phyloP scores from a whole-genome alignment of 192 early-diverging fungal species.

The Linnemannia schmuckeri region DNA sequence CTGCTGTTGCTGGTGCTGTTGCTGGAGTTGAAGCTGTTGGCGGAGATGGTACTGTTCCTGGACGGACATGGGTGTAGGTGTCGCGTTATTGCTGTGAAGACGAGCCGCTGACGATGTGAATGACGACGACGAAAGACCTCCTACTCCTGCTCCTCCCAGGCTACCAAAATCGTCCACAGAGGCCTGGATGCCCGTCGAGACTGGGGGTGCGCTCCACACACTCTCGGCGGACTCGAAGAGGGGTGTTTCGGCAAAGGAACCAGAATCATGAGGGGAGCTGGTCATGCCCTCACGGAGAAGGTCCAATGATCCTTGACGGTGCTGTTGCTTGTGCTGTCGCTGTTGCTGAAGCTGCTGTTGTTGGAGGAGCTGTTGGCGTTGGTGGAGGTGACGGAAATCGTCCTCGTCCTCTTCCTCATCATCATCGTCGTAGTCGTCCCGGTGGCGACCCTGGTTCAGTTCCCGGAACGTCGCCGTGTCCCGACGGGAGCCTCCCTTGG shows the following conservation, averaged over 20 bases:
- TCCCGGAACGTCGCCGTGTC: conserved; percentile 43
- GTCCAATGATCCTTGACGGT: conserved; percentile 12
- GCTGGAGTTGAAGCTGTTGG: conserved; percentile 22
- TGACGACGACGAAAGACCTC: neutral
- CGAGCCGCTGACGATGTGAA: neutral
- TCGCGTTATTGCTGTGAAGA: conserved; percentile 35
- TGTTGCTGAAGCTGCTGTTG: conserved; percentile 10
- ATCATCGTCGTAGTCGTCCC: conserved; percentile 22
- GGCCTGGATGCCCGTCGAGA: conserved; percentile 7
- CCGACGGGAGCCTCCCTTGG: conserved; percentile 37
- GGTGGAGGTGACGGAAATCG: conserved; percentile 4
- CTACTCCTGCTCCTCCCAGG: neutral
- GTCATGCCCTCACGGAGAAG: conserved; percentile 44
- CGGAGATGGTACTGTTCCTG: conserved; percentile 28
- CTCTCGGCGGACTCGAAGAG: conserved; percentile 48
- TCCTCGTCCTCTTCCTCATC: conserved; percentile 35
- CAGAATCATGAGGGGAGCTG: conserved; percentile 46
- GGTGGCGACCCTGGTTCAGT: conserved; percentile 26
- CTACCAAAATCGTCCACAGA: conserved; percentile 2
- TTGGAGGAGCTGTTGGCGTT: conserved; percentile 19
- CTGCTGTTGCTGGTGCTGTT: conserved; percentile 24
- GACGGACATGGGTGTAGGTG: conserved; percentile 41
- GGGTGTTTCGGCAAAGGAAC: conserved; percentile 32
- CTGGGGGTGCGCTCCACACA: conserved; percentile 46
- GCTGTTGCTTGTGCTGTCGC: conserved; percentile 13